Conservation (phyloP, 1,284 basidiomycete genomes). For the Tylopilus sp. region DNA sequence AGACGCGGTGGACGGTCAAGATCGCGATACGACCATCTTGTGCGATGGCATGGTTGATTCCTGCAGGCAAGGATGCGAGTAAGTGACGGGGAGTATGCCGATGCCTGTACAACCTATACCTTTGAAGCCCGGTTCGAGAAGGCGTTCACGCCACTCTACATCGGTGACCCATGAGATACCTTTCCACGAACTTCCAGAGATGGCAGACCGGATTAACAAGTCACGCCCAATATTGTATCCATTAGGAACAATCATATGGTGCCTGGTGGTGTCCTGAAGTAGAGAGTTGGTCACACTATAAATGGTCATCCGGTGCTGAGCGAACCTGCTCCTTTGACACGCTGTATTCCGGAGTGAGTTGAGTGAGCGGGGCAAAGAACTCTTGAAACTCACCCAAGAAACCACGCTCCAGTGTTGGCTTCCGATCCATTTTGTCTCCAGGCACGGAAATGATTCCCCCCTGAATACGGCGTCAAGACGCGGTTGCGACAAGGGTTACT, state of each 20-base stretch:
- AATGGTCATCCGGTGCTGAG: not conserved
- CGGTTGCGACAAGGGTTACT: constrained; percentile 29
- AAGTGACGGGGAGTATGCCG: not conserved
- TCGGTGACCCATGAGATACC: constrained; percentile 74
- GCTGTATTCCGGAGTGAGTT: constrained; percentile 45
- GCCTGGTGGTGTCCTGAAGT: constrained; percentile 61
- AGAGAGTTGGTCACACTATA: constrained; percentile 2
- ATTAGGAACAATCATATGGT: constrained; percentile 74
- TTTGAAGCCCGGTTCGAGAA: constrained; percentile 67
- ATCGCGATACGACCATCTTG: constrained; percentile 82
- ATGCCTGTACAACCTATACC: constrained; percentile 49
- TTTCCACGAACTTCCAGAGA: constrained; percentile 63
- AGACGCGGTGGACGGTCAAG: constrained; percentile 65
- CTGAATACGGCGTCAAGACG: constrained; percentile 38
- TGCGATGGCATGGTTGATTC: constrained; percentile 77
- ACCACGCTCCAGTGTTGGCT: constrained; percentile 71
- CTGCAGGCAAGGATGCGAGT: constrained; percentile 46
- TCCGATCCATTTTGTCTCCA: constrained; percentile 75
- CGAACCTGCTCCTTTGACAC: constrained; percentile 73
- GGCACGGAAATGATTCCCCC: constrained; percentile 69
- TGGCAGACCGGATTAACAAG: constrained; percentile 70
- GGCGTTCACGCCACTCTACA: constrained; percentile 71
- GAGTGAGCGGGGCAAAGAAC: not conserved
- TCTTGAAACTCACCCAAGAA: constrained; percentile 62
- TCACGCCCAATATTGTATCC: constrained; percentile 82